Base-by-base conservation (phyloP, 495 filamentous ascomycete genomes). In the Talaromyces proteolyticus region DNA sequence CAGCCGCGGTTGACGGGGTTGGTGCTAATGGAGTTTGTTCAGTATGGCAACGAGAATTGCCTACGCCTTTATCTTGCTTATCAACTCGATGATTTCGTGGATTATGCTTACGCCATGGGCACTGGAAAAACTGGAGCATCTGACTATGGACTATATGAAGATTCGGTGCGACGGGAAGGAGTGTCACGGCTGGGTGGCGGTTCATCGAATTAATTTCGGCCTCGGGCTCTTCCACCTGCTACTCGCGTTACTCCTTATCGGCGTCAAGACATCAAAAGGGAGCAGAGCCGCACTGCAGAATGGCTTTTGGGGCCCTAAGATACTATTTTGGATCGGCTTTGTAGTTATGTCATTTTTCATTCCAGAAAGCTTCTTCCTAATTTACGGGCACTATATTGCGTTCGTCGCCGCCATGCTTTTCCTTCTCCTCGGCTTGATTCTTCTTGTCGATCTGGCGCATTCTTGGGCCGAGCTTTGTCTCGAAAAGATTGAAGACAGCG, bases 31-130 rank as follows among this genome's bases (percentile, higher is more conserved):
- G 22, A 53, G 36, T 29, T 29, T 23, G 2, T 19, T 55, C 57
- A 95, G 90, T 66, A 91, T 96, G 72, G 91, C 91, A 29, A 98
- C 93, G 61, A 86, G 93, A 72, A 95, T 98, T 68, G 91, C 88
- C 61, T 98, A 97, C 69, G 93, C 94, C 56, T 81, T 96, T 63
- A 87, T 98, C 59, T 89, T 98, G 48, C 80, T 97, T 54, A 67
- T 96, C 71, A 97, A 98, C 79, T 95, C 91, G 42, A 95, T 96
- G 53, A 64, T 95, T 42, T 92, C 94, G 23, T 98, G 93, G 93
- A 87, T 98, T 26, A 95, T 97, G 91, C 91, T 97, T 77, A 97
- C 93, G 7, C 89, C 90, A 52, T 98, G 94, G 93, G 93, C 93
- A 14, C 85, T 96, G 65, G 91, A 95, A 59, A 96, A 96, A 61